These are phyloP conservation scores for Sugiyamaella xylanicola DNA, from an alignment of 1,139 yeast genomes.

Conservation along the genomic window DNA sequence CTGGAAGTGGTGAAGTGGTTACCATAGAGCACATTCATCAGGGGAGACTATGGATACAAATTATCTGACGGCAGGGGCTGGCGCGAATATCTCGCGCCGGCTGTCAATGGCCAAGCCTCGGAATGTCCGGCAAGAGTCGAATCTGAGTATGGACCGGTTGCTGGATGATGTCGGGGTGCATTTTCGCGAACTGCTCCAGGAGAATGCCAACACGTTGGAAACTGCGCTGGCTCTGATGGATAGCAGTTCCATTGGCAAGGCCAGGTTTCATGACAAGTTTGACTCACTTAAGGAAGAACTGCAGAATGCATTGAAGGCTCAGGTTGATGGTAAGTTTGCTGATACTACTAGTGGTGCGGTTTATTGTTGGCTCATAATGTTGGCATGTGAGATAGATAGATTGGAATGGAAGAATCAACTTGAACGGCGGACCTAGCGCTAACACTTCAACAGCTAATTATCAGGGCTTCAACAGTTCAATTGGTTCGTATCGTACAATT, in stretches of 20 bases:
- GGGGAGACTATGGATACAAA: conserved; percentile 6
- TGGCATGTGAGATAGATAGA: too few relatives aligned
- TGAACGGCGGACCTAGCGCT: too few relatives aligned
- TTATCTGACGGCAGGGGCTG: conserved; percentile 6
- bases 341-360: too few relatives aligned
- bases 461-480: conserved; percentile 80
- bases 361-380: too few relatives aligned
- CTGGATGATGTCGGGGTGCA: conserved; percentile 30
- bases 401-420: too few relatives aligned
- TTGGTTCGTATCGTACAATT: conserved; percentile 71
- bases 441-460: conserved; percentile 50
- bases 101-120: conserved; percentile 18
- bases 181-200: conserved; percentile 45
- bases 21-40: too few relatives aligned
- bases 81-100: conserved; percentile 20
- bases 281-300: conserved; percentile 62
- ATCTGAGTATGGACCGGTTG: conserved; percentile 23
- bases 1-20: background rate
- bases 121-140: conserved; percentile 11
- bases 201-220: conserved; percentile 75
- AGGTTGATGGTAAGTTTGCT: conserved; percentile 56
- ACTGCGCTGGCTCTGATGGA: conserved; percentile 80
- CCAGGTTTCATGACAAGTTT: conserved; percentile 63
- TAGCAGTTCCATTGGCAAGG: conserved; percentile 84
- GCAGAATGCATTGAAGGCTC: conserved; percentile 56